Conservation (phyloP, 1,139 yeast genomes). For the Scheffersomyces cryptocercus region DNA sequence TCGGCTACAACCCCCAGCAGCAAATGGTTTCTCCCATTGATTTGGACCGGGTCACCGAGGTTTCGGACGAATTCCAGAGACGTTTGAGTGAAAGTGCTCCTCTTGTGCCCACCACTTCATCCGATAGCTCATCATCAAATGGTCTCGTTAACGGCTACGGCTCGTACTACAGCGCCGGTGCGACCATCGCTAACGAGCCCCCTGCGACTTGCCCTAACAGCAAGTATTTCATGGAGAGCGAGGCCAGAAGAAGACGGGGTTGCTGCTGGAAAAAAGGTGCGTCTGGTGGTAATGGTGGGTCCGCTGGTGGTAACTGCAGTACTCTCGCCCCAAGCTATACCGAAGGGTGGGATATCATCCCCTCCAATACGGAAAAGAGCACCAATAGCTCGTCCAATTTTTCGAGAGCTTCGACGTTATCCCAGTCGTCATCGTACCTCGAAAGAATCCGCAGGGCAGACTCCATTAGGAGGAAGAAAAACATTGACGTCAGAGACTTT, state of each 20-base stretch:
- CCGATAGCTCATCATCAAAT: neutral
- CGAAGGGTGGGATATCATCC: neutral
- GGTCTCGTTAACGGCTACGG: neutral
- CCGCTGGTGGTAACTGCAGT: neutral
- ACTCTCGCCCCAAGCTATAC: neutral
- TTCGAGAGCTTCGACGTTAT: too few relatives aligned
- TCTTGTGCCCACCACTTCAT: neutral
- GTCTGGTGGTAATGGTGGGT: too few relatives aligned
- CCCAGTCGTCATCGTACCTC: too few relatives aligned
- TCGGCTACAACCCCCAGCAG: neutral
- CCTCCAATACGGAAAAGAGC: neutral
- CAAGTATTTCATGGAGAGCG: neutral
- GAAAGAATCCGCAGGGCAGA: too few relatives aligned
- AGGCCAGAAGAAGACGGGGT: neutral
- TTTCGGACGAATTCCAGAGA: slow-evolving; percentile 7
- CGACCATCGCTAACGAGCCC: neutral
- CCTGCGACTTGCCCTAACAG: too few relatives aligned
- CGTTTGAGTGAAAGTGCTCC: neutral
- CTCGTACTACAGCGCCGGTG: neutral
- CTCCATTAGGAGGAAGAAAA: too few relatives aligned
- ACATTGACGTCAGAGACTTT: neutral
- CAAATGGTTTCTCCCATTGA: slow-evolving; percentile 6
- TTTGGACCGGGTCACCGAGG: slow-evolving; percentile 11
- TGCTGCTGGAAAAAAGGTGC: neutral
- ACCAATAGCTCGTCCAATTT: too few relatives aligned